Evolutionary conservation across 139 green algal species (phyloP), one percentile per base, ranked within the genome.

Genomic region (Yamagishiella unicocca): DNA sequence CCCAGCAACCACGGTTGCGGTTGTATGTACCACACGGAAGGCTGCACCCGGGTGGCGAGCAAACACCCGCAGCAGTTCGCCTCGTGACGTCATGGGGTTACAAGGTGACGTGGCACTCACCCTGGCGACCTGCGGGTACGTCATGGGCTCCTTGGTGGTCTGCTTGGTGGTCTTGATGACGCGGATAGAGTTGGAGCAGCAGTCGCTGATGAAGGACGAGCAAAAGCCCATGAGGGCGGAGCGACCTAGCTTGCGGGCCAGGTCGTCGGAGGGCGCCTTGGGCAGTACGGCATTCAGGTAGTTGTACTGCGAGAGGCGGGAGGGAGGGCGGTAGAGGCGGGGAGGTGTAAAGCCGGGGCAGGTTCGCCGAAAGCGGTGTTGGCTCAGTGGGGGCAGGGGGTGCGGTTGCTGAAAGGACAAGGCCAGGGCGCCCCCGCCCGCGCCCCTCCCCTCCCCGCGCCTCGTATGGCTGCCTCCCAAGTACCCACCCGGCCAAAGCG

Each of bases 91-190:
- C n/a, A n/a, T n/a, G n/a, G n/a, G n/a, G n/a, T n/a, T n/a, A n/a
- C n/a, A n/a, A n/a, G n/a, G n/a, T n/a, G n/a, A n/a, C n/a, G n/a
- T n/a, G n/a, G 64, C 10, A 29, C 46, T 67, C 85, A 96, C 92
- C 92, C 90, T 89, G 19, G 97, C 77, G 2, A 96, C 95, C 35
- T 96, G 81, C 10, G 92, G 86, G 92, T 98, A 98, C 27, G 88
- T 93, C 33, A 96, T 94, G 2, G 93, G 76, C 29, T 85, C 80
- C 27, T 87, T 92, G 84, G 84, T 82, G 0, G 96, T 96, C 89
- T 98, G 96, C 89, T 96, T 97, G 54, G 93, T 93, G 33, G 96
- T 98, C 89, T 98, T 98, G 31, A 98, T 89, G 21, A 98, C 96
- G 5, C 96, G 92, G 71, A 98, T 95, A 43, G 89, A 94, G 93